A percentile compares a stretch with the other conserved stretches of the same genome.
These are phyloP conservation scores for Grigorovia humatica DNA, from an alignment of 805 yeast species.

Conservation along the genomic window DNA sequence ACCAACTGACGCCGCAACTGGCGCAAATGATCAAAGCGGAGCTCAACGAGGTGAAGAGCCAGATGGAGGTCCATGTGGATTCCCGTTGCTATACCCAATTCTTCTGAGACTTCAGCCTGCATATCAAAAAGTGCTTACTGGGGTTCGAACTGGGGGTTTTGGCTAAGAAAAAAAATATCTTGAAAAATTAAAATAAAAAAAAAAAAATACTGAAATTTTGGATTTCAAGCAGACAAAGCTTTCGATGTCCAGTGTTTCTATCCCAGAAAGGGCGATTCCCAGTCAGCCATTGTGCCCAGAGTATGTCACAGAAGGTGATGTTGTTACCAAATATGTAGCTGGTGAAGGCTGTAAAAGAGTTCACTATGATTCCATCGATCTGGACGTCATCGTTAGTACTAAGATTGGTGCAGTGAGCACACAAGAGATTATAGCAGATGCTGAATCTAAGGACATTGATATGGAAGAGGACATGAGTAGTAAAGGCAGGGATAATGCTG, in stretches of 20 bases:
- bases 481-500: conserved; percentile 1
- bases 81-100: conserved; percentile 80
- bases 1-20: conserved; percentile 73
- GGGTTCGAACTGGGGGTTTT: no score
- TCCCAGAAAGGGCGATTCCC: conserved; percentile 52
- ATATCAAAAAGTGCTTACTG: no score
- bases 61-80: conserved; percentile 74
- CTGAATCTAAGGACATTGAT: conserved; percentile 2
- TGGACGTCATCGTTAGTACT: conserved; percentile 45
- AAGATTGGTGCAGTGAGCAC: conserved; percentile 46
- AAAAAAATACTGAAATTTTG: not conserved
- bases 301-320: conserved; percentile 24
- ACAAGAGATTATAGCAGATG: conserved; percentile 1
- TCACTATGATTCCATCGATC: conserved; percentile 33
- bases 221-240: not conserved
- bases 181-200: not conserved
- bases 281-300: conserved; percentile 70
- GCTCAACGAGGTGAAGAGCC: conserved; percentile 63
- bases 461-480: no score
- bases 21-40: conserved; percentile 84
- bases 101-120: conserved; percentile 35
- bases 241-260: not conserved
- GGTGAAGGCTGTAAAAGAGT: conserved; percentile 58
- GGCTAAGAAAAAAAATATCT: no score
- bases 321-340: conserved; percentile 33